These are phyloP conservation scores for Artemisia argyi DNA, from an alignment of 129 eudicot species.

Conservation along the genomic window DNA sequence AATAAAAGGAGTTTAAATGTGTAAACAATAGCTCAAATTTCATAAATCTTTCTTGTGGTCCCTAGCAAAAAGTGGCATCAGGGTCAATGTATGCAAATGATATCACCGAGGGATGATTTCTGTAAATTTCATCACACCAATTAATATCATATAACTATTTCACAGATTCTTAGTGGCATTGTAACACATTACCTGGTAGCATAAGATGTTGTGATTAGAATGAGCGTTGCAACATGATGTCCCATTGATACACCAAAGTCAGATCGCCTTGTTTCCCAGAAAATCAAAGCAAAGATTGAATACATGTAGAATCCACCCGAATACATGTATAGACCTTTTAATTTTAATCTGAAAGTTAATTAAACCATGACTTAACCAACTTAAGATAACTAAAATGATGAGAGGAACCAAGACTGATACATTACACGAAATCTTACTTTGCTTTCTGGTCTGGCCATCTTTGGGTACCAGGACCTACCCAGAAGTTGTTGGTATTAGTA, in stretches of 20 bases:
- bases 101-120: too few species aligned
- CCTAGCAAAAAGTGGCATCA: too few species aligned
- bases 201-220: conserved; percentile 48
- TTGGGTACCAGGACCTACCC: conserved; percentile 53
- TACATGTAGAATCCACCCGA: conserved; percentile 56
- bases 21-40: too few species aligned
- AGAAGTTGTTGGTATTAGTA: conserved; percentile 42
- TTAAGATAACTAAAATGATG: neutral
- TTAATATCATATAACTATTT: too few species aligned
- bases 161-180: neutral
- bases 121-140: too few species aligned
- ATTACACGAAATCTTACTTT: conserved; percentile 35
- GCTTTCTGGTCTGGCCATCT: conserved; percentile 55
- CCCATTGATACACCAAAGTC: conserved; percentile 59
- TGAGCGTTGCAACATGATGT: conserved; percentile 52
- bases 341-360: conserved; percentile 43
- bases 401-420: conserved; percentile 1
- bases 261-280: conserved; percentile 64
- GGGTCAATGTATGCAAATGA: too few species aligned
- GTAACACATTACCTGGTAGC: conserved; percentile 40
- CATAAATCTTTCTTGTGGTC: too few species aligned
- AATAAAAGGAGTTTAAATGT: too few species aligned
- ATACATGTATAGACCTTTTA: conserved; percentile 54
- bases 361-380: neutral
- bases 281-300: conserved; percentile 60